Base-by-base conservation (phyloP, 2,329 filamentous ascomycete species). In the Escovopsis sp. region DNA sequence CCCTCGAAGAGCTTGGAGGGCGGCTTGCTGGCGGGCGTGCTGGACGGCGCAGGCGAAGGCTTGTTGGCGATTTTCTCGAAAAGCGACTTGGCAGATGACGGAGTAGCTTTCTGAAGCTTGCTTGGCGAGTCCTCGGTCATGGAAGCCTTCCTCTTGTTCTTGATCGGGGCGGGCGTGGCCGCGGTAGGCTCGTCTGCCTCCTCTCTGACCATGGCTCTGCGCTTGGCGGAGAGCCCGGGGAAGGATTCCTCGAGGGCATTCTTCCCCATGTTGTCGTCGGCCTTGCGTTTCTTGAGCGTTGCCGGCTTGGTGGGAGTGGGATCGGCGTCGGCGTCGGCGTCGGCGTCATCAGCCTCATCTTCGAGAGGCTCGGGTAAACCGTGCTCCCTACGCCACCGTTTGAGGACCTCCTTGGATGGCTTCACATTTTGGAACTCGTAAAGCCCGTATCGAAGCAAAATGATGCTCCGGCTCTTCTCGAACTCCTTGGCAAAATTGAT, bases 371-470 rank as follows among this genome's bases (percentile, higher is more conserved):
- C 65, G 9, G 71, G 67, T 16, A 78, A 62, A 29, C 70, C 70
- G 49, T 77, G 67, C 42, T 71, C 68, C 35, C 68, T 58, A 51
- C 72, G 70, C 74, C 74, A 78, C 50, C 70, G 70, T 55, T 68
- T 72, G 41, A 76, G 61, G 8, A 75, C 63, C 33, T 74, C 70
- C 45, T 68, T 69, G 0, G 72, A 74, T 1, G 72, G 71, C 51
- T 74, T 74, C 35, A 76, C 67, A 14, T 71, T 76, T 59, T 76
- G 74, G 59, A 77, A 78, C 50, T 76, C 70, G 51, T 77, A 78
- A 2, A 77, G 65, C 2, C 73, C 74, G 46, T 78, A 78, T 38
- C 73, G 71, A 43, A 78, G 53, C 57, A 78, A 68, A 43, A 78
- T 76, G 35, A 78, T 59, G 49, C 72, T 74, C 39, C 74, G 65